Evolutionary conservation across 192 early-diverging fungal species (phyloP).

Genomic region (Phlyctochytrium bullatum): DNA sequence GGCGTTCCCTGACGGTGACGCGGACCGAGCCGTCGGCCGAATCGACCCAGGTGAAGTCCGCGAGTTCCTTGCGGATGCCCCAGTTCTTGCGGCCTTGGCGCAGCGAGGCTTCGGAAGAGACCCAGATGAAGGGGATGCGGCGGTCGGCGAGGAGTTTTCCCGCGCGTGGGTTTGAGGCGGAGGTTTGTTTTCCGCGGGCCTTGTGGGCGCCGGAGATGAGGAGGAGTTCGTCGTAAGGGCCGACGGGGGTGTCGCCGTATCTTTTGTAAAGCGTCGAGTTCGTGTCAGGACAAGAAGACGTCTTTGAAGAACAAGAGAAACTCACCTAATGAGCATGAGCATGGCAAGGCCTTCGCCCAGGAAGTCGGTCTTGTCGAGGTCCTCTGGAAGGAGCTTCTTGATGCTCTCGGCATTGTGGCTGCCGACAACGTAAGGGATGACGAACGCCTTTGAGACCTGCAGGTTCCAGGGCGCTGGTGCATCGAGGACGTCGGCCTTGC

Average conservation of each 20-base stretch:
- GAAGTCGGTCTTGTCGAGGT: slow-evolving; percentile 3
- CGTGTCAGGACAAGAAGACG: neutral
- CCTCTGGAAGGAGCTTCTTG: neutral
- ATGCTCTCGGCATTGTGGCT: neutral
- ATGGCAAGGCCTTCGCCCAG: neutral
- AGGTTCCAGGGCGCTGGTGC: slow-evolving; percentile 14
- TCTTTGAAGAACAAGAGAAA: too few relatives aligned
- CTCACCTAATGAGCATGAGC: slow-evolving; percentile 12
- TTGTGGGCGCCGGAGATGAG: neutral
- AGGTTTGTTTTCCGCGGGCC: neutral
- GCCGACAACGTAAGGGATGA: slow-evolving; percentile 2
- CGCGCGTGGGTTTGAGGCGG: neutral
- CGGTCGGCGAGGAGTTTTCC: neutral
- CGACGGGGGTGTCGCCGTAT: slow-evolving; percentile 14
- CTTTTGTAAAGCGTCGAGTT: neutral
- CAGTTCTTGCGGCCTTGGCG: slow-evolving; percentile 17
- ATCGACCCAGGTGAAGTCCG: slow-evolving; percentile 7
- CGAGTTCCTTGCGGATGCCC: slow-evolving; percentile 24
- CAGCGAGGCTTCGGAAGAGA: slow-evolving; percentile 17
- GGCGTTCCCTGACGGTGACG: neutral
- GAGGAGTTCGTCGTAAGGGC: slow-evolving; percentile 17
- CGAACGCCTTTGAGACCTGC: neutral
- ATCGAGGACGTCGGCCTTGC: neutral
- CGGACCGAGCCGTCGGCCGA: neutral
- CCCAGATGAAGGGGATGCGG: slow-evolving; percentile 16